phyloP scores from a whole-genome alignment of 2,329 filamentous ascomycete genomes.

The Talaromyces marneffei region DNA sequence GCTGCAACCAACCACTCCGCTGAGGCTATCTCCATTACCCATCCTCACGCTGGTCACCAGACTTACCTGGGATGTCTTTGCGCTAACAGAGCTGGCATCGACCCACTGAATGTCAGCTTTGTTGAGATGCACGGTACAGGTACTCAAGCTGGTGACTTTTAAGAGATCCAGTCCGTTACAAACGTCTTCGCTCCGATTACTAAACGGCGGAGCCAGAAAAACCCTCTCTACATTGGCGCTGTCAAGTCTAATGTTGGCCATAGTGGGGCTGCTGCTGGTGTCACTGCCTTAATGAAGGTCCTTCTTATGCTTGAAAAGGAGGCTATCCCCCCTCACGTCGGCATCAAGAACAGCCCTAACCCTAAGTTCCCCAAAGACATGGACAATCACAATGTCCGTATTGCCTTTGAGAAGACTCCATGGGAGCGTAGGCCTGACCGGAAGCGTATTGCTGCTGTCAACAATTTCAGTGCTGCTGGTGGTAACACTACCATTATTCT shows the following conservation, averaged over 20 bases:
- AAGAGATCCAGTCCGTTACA: conserved; percentile 73
- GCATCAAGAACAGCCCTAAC: conserved; percentile 42
- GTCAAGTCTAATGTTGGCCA: conserved; percentile 62
- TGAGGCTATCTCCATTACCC: conserved; percentile 64
- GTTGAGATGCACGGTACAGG: conserved; percentile 89
- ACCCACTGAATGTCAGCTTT: conserved; percentile 72
- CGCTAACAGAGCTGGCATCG: conserved; percentile 65
- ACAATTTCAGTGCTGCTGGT: conserved; percentile 66
- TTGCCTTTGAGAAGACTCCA: conserved; percentile 42
- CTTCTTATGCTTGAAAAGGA: conserved; percentile 21
- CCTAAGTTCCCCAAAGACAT: conserved; percentile 39
- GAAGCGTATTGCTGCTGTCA: conserved; percentile 47
- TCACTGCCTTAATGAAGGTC: conserved; percentile 15
- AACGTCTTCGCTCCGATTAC: conserved; percentile 54
- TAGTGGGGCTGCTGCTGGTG: conserved; percentile 48
- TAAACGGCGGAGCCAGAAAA: conserved; percentile 40
- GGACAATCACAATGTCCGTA: conserved; percentile 37
- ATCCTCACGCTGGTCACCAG: conserved; percentile 73
- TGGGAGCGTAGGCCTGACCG: conserved; percentile 27
- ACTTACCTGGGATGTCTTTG: conserved; percentile 63
- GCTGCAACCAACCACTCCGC: conserved; percentile 58
- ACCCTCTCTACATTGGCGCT: conserved; percentile 56
- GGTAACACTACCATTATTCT: conserved; percentile 50
- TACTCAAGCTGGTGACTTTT: conserved; percentile 76
- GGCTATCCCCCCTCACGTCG: conserved; percentile 29